Percentiles rank a stretch among this genome's conserved stretches.
phyloP scores from a whole-genome alignment of 1,284 basidiomycete genomes.

The Irpex sp. region DNA sequence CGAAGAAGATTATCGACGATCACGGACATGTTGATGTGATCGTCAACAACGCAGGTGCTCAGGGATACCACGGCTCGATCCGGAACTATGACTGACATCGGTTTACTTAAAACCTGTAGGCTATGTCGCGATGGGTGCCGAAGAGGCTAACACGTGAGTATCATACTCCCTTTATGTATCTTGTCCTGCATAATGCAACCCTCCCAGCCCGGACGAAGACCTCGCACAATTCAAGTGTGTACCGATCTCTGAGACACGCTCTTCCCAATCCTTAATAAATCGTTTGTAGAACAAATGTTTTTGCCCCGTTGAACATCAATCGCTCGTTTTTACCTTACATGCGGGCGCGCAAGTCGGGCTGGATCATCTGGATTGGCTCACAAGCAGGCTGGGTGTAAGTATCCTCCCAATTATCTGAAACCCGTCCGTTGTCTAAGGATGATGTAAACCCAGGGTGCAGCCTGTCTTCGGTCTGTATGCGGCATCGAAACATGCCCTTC shows the following conservation, averaged over 20 bases:
- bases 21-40: conserved; percentile 19
- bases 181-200: too few relatives aligned
- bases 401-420: background rate
- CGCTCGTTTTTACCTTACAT: conserved; percentile 38
- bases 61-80: too few relatives aligned
- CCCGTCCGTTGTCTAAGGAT: background rate
- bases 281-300: conserved; percentile 30
- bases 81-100: too few relatives aligned
- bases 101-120: too few relatives aligned
- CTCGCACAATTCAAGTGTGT: conserved; percentile 29
- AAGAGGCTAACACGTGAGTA: background rate
- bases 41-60: background rate
- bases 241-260: too few relatives aligned
- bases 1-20: conserved; percentile 30
- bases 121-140: too few relatives aligned
- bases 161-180: background rate
- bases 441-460: conserved; percentile 14
- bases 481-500: conserved; percentile 33
- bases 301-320: conserved; percentile 35
- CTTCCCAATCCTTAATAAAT: too few relatives aligned
- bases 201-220: conserved; percentile 26
- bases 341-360: conserved; percentile 30
- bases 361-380: conserved; percentile 33
- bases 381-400: conserved; percentile 31
- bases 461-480: conserved; percentile 31